phyloP scores from a whole-genome alignment of 1,139 yeast species.

The Zygosaccharomyces sapae region DNA sequence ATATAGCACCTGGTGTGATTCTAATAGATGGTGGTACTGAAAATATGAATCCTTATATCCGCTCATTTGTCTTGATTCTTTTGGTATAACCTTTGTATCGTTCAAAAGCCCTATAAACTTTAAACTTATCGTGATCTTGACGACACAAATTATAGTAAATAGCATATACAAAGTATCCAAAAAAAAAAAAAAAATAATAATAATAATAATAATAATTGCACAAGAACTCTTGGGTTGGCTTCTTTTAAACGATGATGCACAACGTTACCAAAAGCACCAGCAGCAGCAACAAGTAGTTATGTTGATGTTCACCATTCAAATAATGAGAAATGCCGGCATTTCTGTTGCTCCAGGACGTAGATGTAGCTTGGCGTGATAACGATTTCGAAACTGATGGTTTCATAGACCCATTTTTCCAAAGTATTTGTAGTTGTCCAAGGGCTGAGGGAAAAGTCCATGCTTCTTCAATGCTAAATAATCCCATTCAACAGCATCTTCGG shows the following conservation, averaged over 20 bases:
- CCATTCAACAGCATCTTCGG: slow-evolving; percentile 61
- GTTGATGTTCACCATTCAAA: neutral
- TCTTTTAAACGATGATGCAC: neutral
- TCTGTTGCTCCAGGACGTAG: slow-evolving; percentile 2
- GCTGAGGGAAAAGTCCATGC: slow-evolving; percentile 55
- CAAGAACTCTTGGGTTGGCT: too few relatives aligned
- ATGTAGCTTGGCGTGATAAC: slow-evolving; percentile 18
- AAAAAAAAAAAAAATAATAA: neutral
- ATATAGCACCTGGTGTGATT: slow-evolving; percentile 26
- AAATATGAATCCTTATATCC: slow-evolving; percentile 23
- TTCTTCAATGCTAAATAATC: slow-evolving; percentile 51
- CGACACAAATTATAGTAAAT: neutral
- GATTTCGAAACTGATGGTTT: slow-evolving; percentile 18
- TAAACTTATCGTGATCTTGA: neutral
- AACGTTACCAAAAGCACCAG: neutral
- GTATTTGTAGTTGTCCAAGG: slow-evolving; percentile 42
- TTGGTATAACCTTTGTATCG: neutral
- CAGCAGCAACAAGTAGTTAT: neutral
- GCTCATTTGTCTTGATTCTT: slow-evolving; percentile 10
- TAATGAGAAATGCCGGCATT: neutral
- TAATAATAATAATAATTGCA: neutral
- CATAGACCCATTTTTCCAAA: slow-evolving; percentile 29
- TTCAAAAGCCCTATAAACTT: neutral
- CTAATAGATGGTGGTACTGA: slow-evolving; percentile 21
- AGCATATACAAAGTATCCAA: neutral